Conservation (phyloP, 2,329 filamentous ascomycete genomes). For the Colletotrichum somersetense region DNA sequence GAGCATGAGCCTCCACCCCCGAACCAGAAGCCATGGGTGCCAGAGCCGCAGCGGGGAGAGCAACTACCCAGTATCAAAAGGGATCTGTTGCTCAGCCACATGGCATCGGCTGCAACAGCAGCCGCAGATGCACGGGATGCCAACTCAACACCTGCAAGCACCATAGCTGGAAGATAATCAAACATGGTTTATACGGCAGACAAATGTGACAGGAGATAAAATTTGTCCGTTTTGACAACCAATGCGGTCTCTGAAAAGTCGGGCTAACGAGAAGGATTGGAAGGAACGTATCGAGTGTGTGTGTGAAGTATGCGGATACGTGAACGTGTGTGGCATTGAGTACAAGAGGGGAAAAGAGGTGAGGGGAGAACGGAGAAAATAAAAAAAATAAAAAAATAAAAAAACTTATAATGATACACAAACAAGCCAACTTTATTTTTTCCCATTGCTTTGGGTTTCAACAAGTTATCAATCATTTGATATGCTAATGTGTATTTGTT, state of each 20-base stretch:
- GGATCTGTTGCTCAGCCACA: conserved; percentile 51
- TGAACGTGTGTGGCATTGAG: conserved; percentile 8
- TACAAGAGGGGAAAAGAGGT: not conserved
- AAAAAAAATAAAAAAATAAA: not conserved
- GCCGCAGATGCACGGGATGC: conserved; percentile 46
- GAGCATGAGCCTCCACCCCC: conserved; percentile 28
- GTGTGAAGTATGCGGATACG: conserved; percentile 7
- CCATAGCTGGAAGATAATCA: conserved; percentile 29
- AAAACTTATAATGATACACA: conserved; percentile 3
- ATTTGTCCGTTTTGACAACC: not conserved
- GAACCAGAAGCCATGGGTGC: conserved; percentile 33
- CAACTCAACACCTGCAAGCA: conserved; percentile 21
- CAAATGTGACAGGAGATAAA: not conserved
- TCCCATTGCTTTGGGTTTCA: no score
- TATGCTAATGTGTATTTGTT: not conserved
- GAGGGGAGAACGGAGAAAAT: not conserved
- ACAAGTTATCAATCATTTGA: not conserved
- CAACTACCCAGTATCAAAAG: conserved; percentile 42
- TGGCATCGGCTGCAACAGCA: conserved; percentile 52
- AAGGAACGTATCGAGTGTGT: conserved; percentile 8
- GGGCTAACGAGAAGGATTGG: not conserved
- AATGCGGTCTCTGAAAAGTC: not conserved
- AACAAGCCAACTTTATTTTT: not conserved
- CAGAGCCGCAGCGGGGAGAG: conserved; percentile 36
- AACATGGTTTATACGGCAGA: not conserved